Conservation (phyloP, 2,329 filamentous ascomycete species). For the Xylaria sp. region DNA sequence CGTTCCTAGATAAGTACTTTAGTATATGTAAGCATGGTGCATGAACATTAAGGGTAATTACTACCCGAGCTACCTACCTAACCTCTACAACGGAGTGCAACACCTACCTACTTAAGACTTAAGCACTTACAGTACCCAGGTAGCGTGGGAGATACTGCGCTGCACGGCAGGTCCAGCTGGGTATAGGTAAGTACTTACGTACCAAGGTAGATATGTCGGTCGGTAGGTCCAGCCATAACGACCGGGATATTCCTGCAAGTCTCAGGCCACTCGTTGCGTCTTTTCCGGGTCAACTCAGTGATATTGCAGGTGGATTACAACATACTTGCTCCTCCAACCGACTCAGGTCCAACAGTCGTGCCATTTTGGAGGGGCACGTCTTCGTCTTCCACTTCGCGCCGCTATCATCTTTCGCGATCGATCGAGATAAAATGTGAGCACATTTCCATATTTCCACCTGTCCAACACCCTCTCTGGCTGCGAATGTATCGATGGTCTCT, state of each 20-base stretch:
- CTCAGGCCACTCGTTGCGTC: conserved; percentile 24
- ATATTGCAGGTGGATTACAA: conserved; percentile 24
- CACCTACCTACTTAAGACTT: not conserved
- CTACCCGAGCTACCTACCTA: no score
- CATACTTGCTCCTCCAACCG: conserved; percentile 22
- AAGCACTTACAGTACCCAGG: not conserved
- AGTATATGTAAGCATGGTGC: not conserved
- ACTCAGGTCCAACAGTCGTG: not conserved
- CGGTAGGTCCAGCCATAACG: conserved; percentile 8
- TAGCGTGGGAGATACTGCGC: not conserved
- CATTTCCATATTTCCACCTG: not conserved
- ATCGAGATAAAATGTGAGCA: conserved; percentile 15
- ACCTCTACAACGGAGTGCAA: not conserved
- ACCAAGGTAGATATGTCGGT: not conserved
- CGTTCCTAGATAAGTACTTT: not conserved
- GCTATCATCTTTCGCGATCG: not conserved
- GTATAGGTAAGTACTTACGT: not conserved
- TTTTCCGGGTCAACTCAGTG: conserved; percentile 1
- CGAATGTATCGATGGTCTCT: not conserved
- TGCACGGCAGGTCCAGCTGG: not conserved
- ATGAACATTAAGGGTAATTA: no score
- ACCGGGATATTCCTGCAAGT: conserved; percentile 33
- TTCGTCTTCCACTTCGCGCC: not conserved
- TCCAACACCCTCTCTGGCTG: not conserved
- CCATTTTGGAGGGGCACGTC: not conserved